Conservation (phyloP, 2,329 filamentous ascomycete species). For the Botrytis medusae region DNA sequence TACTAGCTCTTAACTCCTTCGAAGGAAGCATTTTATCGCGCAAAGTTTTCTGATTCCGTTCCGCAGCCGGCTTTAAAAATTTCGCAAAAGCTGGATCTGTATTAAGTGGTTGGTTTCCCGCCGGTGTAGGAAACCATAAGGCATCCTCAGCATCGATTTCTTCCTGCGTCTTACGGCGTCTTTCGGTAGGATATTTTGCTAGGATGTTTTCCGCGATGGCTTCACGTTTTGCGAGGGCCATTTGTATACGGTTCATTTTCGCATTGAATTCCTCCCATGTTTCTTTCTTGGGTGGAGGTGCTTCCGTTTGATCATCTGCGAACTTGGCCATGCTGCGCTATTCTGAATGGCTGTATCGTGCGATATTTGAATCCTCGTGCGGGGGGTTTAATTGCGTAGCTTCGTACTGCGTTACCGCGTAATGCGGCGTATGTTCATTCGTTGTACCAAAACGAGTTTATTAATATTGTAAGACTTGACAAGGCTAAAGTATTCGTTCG, state of each 20-base stretch:
- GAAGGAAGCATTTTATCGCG: slow-evolving; percentile 38
- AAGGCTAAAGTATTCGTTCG: not conserved
- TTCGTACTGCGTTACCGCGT: slow-evolving; percentile 1
- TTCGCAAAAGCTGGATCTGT: slow-evolving; percentile 36
- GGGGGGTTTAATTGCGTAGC: slow-evolving; percentile 8
- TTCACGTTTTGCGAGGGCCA: slow-evolving; percentile 39
- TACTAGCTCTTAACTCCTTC: slow-evolving; percentile 38
- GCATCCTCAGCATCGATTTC: slow-evolving; percentile 40
- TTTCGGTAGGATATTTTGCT: slow-evolving; percentile 36
- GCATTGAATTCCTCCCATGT: slow-evolving; percentile 36
- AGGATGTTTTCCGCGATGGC: slow-evolving; percentile 32
- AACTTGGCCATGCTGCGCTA: slow-evolving; percentile 14
- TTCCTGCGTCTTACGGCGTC: slow-evolving; percentile 36
- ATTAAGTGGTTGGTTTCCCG: slow-evolving; percentile 38
- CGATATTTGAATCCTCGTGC: slow-evolving; percentile 6
- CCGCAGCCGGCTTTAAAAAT: slow-evolving; percentile 35
- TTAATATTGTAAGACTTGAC: not conserved
- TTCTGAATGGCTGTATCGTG: not conserved
- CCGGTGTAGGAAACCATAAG: slow-evolving; percentile 34
- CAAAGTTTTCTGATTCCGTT: slow-evolving; percentile 38
- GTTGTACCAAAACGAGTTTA: not conserved
- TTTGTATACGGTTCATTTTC: slow-evolving; percentile 38
- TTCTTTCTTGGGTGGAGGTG: slow-evolving; percentile 30
- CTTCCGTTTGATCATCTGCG: slow-evolving; percentile 23
- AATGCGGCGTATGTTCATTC: slow-evolving; percentile 3